phyloP scores from a whole-genome alignment of 345 rosid species.

The Hevea brasiliensis region DNA sequence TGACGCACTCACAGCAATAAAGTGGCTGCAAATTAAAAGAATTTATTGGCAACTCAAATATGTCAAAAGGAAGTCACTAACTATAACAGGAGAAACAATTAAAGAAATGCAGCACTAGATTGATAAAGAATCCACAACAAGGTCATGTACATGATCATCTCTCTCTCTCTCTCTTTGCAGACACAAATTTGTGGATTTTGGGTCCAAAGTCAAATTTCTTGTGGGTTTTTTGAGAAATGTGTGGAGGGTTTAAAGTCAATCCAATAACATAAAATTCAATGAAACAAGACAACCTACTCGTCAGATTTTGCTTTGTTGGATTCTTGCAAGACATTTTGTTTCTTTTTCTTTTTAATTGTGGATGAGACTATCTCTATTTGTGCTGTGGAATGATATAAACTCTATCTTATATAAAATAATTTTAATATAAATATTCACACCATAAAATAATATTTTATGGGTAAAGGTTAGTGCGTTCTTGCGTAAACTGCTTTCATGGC shows the following conservation, averaged over 20 bases:
- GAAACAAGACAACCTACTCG: not conserved
- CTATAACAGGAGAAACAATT: not conserved
- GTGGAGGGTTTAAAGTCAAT: constrained; percentile 6
- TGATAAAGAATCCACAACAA: too few relatives aligned
- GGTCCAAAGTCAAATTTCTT: not conserved
- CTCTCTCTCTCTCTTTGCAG: not conserved
- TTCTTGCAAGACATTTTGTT: not conserved
- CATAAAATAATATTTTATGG: too few relatives aligned
- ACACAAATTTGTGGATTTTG: not conserved
- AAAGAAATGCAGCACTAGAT: not conserved
- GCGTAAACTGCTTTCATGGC: too few relatives aligned
- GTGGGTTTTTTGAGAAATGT: not conserved
- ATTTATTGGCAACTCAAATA: not conserved
- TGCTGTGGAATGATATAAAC: not conserved
- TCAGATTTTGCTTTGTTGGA: not conserved
- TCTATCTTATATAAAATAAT: too few relatives aligned
- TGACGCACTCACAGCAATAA: constrained; percentile 1
- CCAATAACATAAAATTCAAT: constrained; percentile 17
- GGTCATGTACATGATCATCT: too few relatives aligned
- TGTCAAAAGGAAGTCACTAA: not conserved
- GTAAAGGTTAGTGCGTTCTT: too few relatives aligned
- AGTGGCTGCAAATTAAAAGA: not conserved
- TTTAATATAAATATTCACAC: too few relatives aligned
- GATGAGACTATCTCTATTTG: not conserved
- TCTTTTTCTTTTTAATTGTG: too few relatives aligned